phyloP scores from a whole-genome alignment of 345 rosid species.

The Pugionium dolabratum region DNA sequence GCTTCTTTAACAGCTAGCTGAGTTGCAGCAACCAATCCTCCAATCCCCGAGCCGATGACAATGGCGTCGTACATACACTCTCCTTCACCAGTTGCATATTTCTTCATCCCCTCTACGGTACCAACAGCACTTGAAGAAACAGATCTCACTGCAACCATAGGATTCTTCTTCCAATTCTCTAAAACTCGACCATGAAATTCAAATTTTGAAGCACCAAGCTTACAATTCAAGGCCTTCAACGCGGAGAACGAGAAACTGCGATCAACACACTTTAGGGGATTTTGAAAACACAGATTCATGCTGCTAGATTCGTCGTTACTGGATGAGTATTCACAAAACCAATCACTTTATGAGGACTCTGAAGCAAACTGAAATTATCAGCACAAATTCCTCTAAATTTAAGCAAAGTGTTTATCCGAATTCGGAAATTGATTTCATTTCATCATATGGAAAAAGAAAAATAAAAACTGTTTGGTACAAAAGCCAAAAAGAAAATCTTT shows the following conservation, averaged over 20 bases:
- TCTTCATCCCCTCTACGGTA: constrained; percentile 36
- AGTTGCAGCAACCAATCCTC: constrained; percentile 89
- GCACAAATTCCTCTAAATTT: not conserved
- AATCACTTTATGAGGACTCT: constrained; percentile 10
- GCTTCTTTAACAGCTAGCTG: constrained; percentile 92
- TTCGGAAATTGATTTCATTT: constrained; percentile 7
- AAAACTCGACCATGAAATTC: constrained; percentile 15
- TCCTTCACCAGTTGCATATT: constrained; percentile 30
- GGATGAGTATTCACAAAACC: not conserved
- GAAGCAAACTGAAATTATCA: not conserved
- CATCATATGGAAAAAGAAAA: not conserved
- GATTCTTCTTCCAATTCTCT: constrained; percentile 26
- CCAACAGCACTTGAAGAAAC: constrained; percentile 36
- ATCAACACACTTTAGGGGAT: constrained; percentile 4
- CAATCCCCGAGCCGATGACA: constrained; percentile 89
- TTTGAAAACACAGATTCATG: constrained; percentile 34
- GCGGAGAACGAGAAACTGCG: constrained; percentile 23
- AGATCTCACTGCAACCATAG: constrained; percentile 1
- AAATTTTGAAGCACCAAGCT: constrained; percentile 5
- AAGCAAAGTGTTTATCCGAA: constrained; percentile 23
- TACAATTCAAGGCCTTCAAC: constrained; percentile 17
- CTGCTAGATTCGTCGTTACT: constrained; percentile 25
- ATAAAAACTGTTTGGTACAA: not conserved
- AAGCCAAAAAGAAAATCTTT: not conserved
- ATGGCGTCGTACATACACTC: constrained; percentile 67